Percentiles rank a stretch among this genome's conserved stretches.
Conservation (phyloP, 2,329 filamentous ascomycete species). For the Clonostachys sp. region DNA sequence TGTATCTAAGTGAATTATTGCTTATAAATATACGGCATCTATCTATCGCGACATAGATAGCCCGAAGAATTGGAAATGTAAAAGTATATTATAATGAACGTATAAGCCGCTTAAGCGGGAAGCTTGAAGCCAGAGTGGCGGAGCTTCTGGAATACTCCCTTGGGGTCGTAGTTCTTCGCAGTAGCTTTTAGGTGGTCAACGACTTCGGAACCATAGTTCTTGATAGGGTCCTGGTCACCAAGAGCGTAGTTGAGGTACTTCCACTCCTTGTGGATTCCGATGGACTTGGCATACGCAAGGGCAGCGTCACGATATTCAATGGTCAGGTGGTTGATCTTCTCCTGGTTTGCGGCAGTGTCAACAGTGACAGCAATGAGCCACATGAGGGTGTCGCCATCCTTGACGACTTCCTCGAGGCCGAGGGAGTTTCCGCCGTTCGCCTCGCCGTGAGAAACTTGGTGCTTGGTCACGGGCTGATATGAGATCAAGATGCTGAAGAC, state of each 20-base stretch:
- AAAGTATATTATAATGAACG: too few relatives aligned
- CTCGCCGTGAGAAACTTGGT: constrained; percentile 14
- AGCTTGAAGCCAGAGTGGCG: constrained; percentile 16
- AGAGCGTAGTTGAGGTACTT: constrained; percentile 39
- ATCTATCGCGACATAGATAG: too few relatives aligned
- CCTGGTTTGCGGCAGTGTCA: constrained; percentile 25
- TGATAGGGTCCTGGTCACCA: constrained; percentile 27
- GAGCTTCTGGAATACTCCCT: constrained; percentile 20
- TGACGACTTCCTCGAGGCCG: constrained; percentile 22
- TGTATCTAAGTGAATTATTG: too few relatives aligned
- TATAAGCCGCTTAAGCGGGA: background rate
- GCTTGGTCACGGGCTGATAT: constrained; percentile 22
- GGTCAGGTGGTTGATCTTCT: constrained; percentile 20
- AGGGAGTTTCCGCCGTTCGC: constrained; percentile 21
- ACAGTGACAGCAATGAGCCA: constrained; percentile 32
- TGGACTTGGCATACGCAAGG: constrained; percentile 14
- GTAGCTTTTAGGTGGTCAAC: constrained; percentile 18
- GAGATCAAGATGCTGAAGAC: constrained; percentile 17
- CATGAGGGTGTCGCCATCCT: constrained; percentile 21
- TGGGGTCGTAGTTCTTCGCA: constrained; percentile 22
- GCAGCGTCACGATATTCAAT: constrained; percentile 14
- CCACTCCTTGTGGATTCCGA: constrained; percentile 22
- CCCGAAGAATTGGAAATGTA: too few relatives aligned
- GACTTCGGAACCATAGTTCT: constrained; percentile 27
- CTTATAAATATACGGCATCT: too few relatives aligned